Base-by-base conservation (phyloP, 2,329 filamentous ascomycete genomes). In the Penicillium digitatum region DNA sequence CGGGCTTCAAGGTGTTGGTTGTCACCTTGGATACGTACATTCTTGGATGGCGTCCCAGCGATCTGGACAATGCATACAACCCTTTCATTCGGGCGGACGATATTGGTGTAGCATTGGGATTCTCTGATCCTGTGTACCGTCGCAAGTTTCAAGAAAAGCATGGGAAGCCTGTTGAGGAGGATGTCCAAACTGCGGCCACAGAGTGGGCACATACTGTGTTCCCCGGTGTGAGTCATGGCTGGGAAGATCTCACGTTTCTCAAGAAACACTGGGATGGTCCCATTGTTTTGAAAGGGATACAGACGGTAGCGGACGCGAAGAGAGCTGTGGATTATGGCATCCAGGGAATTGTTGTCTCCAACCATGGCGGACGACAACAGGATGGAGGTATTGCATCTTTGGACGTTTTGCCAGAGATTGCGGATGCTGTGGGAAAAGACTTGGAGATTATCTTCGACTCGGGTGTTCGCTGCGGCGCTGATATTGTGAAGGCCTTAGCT, bases 21-120 rank as follows among this genome's bases (percentile, higher is more conserved):
- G 84, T 90, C 0, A 90, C 88, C 0, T 76, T 90, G 0, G 88
- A 90, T 70, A 89, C 87, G 0, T 88, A 83, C 66, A 79, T 79
- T 12, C 76, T 90, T 14, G 81, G 80, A 0, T 90, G 87, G 87
- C 76, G 88, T 31, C 87, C 86, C 0, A 76, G 75, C 0, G 87
- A 89, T 63, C 77, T 89, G 0, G 84, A 87, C 56, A 75, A 77
- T 3, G 79, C 77, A 3, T 87, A 83, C 62, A 64, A 70, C 6
- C 70, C 70, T 14, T 74, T 70, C 54, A 27, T 66, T 6, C 44
- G 62, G 2, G 45, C 52, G 12, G 63, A 65, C 26, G 56, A 58
- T 5, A 72, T 81, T 7, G 87, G 86, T 1, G 79, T 82, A 38
- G 76, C 80, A 40, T 77, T 85, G 2, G 86, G 85, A 1, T 84